Conservation (phyloP, 768 basidiomycete genomes). For the Trametes cingulata region DNA sequence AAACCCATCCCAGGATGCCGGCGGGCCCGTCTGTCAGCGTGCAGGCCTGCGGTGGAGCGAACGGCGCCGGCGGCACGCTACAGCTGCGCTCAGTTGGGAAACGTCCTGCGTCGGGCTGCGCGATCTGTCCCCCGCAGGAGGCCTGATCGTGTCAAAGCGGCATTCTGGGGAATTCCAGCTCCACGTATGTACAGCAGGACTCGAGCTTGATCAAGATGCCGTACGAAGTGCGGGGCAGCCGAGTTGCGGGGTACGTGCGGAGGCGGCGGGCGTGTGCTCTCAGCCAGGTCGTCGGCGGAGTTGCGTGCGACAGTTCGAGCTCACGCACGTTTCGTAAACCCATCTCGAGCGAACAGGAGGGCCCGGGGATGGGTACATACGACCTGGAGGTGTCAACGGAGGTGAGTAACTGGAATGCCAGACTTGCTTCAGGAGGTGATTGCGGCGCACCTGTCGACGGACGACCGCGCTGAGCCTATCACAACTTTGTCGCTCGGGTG, state of each 20-base stretch:
- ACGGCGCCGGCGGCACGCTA: not conserved
- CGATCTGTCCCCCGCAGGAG: not conserved
- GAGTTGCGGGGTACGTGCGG: not conserved
- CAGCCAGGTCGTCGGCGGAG: not conserved
- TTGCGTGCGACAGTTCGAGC: too few species aligned
- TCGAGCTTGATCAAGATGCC: not conserved
- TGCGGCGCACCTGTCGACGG: not conserved
- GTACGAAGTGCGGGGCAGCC: not conserved
- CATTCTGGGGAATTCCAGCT: slow-evolving; percentile 8
- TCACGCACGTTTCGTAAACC: too few species aligned
- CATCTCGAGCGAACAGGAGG: too few species aligned
- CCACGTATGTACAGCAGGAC: not conserved
- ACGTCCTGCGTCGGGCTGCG: not conserved
- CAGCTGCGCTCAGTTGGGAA: too few species aligned
- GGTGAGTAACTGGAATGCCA: not conserved
- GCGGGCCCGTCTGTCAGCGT: not conserved
- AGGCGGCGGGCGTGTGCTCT: not conserved
- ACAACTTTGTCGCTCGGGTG: not conserved
- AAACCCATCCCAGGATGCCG: not conserved
- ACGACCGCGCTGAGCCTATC: not conserved
- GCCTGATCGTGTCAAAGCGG: not conserved
- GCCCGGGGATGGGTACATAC: not conserved
- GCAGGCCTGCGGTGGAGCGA: not conserved
- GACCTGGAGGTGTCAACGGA: not conserved
- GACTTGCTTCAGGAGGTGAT: not conserved